phyloP scores from a whole-genome alignment of 164 flowering plant genomes.

The Stephania yunnanensis region DNA sequence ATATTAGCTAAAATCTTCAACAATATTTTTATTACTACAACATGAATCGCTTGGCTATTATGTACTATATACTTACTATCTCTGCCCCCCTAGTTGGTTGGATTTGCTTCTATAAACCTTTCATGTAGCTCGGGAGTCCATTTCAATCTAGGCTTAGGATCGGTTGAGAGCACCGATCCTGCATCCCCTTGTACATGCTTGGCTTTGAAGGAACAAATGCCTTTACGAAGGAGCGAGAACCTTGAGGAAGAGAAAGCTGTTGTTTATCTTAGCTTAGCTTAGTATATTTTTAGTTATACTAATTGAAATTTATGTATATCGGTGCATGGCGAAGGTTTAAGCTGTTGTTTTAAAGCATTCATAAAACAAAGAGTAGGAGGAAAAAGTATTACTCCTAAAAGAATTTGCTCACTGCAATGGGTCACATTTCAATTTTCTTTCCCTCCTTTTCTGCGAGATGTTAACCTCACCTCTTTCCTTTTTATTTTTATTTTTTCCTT shows the following conservation, averaged over 20 bases:
- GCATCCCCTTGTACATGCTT: conserved; percentile 63
- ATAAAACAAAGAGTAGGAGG: too few relatives aligned
- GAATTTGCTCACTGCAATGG: too few relatives aligned
- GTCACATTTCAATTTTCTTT: too few relatives aligned
- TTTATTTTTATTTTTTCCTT: too few relatives aligned
- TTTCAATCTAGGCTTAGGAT: conserved; percentile 92
- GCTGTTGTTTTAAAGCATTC: too few relatives aligned
- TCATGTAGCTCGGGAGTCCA: conserved; percentile 96
- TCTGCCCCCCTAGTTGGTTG: conserved; percentile 95
- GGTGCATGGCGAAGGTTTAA: too few relatives aligned
- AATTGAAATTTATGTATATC: too few relatives aligned
- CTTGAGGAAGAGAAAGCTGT: conserved; percentile 45
- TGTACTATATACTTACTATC: conserved; percentile 58
- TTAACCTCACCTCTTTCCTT: too few relatives aligned
- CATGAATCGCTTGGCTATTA: conserved; percentile 9
- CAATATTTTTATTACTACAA: neutral
- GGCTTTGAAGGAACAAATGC: conserved; percentile 63
- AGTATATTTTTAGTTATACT: too few relatives aligned
- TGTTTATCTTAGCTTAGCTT: too few relatives aligned
- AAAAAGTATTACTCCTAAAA: too few relatives aligned
- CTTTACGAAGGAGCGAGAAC: conserved; percentile 53
- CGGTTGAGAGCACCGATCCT: conserved; percentile 93
- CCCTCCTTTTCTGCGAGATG: too few relatives aligned
- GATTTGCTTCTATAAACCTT: conserved; percentile 83
- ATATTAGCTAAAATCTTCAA: conserved; percentile 10